Evolutionary conservation across 257 asterid species (phyloP), one percentile per base, ranked within the genome.

Genomic region (Gentiana dahurica): DNA sequence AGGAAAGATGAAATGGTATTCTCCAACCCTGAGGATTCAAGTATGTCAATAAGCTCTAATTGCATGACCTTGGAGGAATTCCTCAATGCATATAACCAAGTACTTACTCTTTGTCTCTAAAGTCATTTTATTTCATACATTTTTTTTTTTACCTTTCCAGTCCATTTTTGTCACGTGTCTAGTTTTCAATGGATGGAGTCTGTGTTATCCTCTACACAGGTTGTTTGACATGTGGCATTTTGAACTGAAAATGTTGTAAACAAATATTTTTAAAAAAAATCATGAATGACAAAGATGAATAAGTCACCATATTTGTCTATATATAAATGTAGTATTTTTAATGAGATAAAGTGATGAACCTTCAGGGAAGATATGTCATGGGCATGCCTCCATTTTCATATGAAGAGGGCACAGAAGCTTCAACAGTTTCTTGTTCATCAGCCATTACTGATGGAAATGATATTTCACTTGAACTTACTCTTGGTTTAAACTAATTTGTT

Each of bases 391-490:
- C 50, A 34, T 4, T 34, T 41, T 9, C 54, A 12, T 36, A 34
- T 1, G 35, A 41, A 54, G 54, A 63, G 50, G 24, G 34, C 52
- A n/a, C 45, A 32, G 49, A 46, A 53, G 32, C 47, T 43, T 52
- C 62, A 3, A 55, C 44, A 13, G 60, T 55, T 13, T 52, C 55
- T 51, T 70, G 34, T 53, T 38, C 60, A 55, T 70, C 71, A 39
- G 59, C 51, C 41, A 51, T 58, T 48, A 15, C 24, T 6, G 72
- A 65, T 51, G 67, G 38, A 49, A 60, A 68, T 53, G 66, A 48
- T 55, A 15, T 83, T 55, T 78, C 81, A 5, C 84, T 80, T 41
- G 88, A 83, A 10, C 82, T 83, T 35, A 83, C 79, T 46, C 93
- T 78, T 58, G 82, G 81, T 49, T 78, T 1, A 41, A 41, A 10